phyloP scores from a whole-genome alignment of 345 rosid species.

The Sisymbrium irio region DNA sequence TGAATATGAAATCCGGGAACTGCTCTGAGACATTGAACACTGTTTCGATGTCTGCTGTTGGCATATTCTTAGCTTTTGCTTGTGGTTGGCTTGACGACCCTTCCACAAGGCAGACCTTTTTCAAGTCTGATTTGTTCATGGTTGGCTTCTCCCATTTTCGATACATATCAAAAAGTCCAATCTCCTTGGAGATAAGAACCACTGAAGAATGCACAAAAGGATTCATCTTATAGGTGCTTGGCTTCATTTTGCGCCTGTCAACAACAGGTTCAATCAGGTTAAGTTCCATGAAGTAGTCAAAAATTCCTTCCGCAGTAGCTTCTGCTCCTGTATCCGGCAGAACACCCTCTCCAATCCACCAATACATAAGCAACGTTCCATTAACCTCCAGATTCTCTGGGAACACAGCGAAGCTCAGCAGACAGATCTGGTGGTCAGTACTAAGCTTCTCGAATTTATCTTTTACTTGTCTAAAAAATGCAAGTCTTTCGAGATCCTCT shows the following conservation, averaged over 20 bases:
- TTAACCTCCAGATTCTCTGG: slow-evolving; percentile 45
- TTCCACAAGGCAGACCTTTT: slow-evolving; percentile 48
- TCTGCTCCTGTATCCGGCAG: too few relatives aligned
- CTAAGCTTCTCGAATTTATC: slow-evolving; percentile 7
- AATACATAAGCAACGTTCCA: slow-evolving; percentile 44
- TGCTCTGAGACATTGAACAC: too few relatives aligned
- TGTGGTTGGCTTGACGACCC: background rate
- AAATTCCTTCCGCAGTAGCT: too few relatives aligned
- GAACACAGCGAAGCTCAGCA: slow-evolving; percentile 47
- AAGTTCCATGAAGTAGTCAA: too few relatives aligned
- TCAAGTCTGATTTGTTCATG: background rate
- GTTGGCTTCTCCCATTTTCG: slow-evolving; percentile 18
- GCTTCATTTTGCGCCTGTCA: background rate
- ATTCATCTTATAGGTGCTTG: background rate
- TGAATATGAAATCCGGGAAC: too few relatives aligned
- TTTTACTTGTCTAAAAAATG: background rate
- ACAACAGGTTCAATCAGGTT: background rate
- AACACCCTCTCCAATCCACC: slow-evolving; percentile 60
- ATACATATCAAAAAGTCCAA: slow-evolving; percentile 28
- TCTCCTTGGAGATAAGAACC: slow-evolving; percentile 29
- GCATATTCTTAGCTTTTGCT: slow-evolving; percentile 1
- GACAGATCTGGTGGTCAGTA: slow-evolving; percentile 13
- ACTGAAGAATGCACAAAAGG: slow-evolving; percentile 43
- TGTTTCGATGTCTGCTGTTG: too few relatives aligned
- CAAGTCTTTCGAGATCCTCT: background rate